These are phyloP conservation scores for Xylaria hypoxylon DNA, from an alignment of 2,329 filamentous ascomycete species.

Conservation along the genomic window DNA sequence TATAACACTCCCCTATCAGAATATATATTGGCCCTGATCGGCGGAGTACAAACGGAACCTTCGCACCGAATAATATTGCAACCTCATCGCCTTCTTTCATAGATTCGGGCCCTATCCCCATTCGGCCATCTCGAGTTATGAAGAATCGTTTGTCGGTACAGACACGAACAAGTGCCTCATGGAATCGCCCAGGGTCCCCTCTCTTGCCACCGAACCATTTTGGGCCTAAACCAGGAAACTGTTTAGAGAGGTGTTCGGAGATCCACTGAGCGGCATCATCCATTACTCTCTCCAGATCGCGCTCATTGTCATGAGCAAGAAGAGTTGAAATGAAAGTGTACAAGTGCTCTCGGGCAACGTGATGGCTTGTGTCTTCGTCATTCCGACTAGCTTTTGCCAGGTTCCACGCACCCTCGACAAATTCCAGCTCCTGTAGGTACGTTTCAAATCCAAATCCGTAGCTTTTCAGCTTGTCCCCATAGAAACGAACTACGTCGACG, in stretches of 20 bases:
- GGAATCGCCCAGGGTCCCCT: conserved; percentile 36
- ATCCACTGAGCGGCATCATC: conserved; percentile 36
- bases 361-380: not conserved
- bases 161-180: conserved; percentile 36
- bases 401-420: conserved; percentile 38
- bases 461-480: conserved; percentile 38
- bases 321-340: conserved; percentile 1
- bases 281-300: conserved; percentile 13
- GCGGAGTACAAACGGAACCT: conserved; percentile 38
- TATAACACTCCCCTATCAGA: conserved; percentile 43
- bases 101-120: conserved; percentile 40
- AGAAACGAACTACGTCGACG: conserved; percentile 31
- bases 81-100: conserved; percentile 37
- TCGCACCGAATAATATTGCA: conserved; percentile 39
- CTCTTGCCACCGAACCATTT: conserved; percentile 12
- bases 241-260: conserved; percentile 29
- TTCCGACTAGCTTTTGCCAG: conserved; percentile 2
- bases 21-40: conserved; percentile 22
- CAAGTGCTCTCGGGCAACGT: not conserved
- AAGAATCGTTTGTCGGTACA: conserved; percentile 40
- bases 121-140: conserved; percentile 33
- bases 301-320: not conserved
- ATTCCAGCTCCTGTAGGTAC: conserved; percentile 37
- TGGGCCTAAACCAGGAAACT: conserved; percentile 21
- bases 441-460: conserved; percentile 36